Evolutionary conservation across 2,329 filamentous ascomycete species (phyloP), one percentile per base, ranked within the genome.

Genomic region (Xylogone sp.): DNA sequence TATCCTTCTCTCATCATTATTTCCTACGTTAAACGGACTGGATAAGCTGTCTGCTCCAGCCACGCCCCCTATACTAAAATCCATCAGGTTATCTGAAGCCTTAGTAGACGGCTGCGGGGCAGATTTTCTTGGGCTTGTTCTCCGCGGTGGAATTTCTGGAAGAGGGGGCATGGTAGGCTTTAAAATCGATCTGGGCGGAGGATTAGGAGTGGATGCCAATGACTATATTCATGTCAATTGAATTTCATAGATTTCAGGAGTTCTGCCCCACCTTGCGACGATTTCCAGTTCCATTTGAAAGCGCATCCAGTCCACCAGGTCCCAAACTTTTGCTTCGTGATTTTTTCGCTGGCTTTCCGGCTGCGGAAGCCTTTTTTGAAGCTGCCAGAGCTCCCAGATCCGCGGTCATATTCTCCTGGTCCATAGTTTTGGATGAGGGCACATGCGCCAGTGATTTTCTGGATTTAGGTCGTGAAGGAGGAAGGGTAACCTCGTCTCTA

Each of bases 301-400:
- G 77, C 52, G 87, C 86, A 75, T 95, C 91, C 44, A 96, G 72
- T 21, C 92, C 91, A 47, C 93, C 94, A 16, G 94, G 93, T 2
- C 94, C 94, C 60, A 99, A 86, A 71, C 93, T 97, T 76, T 97
- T 97, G 72, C 93, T 97, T 59, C 94, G 85, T 53, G 87, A 88
- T 72, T 91, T 93, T 72, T 79, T 80, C 42, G 56, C 48, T 9
- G 56, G 43, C 46, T 61, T 62, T 24, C 59, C 58, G 6, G 53
- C 54, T n/a, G 56, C 43, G 7, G 52, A 24, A 20, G 58, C 42
- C 43, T 53, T 61, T 49, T 66, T 67, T 21, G 58, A 54, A 39
- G 51, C 54, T 21, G 51, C 54, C 45, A 67, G 52, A 57, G 79
- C 77, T 54, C 76, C 78, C 51, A 87, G 68, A 59, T 90, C 85